A percentile compares a stretch with the other conserved stretches of the same genome.
Conservation (phyloP, 192 early-diverging fungal genomes). For the Backusella australiensis region DNA sequence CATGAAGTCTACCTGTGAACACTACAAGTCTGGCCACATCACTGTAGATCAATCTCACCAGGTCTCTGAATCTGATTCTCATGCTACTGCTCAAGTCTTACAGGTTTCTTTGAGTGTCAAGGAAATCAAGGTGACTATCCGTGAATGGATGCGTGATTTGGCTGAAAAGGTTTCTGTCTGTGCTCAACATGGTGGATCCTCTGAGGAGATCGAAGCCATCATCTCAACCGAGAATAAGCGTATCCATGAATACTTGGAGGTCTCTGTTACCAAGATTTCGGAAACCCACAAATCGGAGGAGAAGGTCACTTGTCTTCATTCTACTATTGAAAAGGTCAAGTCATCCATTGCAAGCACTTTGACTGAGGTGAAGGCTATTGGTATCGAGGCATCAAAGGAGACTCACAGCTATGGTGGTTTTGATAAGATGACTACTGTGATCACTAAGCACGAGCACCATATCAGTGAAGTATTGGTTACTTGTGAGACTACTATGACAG, state of each 20-base stretch:
- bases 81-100: neutral
- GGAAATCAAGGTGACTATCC: slow-evolving; percentile 16
- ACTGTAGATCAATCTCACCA: neutral
- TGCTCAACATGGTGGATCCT: neutral
- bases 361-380: slow-evolving; percentile 12
- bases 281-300: slow-evolving; percentile 11
- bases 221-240: slow-evolving; percentile 2
- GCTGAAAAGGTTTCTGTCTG: slow-evolving; percentile 15
- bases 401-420: slow-evolving; percentile 3
- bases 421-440: slow-evolving; percentile 14
- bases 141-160: slow-evolving; percentile 9
- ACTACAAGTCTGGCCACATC: neutral
- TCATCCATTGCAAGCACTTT: neutral
- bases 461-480: slow-evolving; percentile 6
- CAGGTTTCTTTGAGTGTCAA: slow-evolving; percentile 8
- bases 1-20: neutral
- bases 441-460: slow-evolving; percentile 10
- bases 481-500: neutral
- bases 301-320: neutral
- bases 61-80: neutral
- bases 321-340: slow-evolving; percentile 11
- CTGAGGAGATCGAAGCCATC: slow-evolving; percentile 7
- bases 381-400: neutral
- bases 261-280: slow-evolving; percentile 9
- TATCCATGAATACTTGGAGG: slow-evolving; percentile 4